Evolutionary conservation across 2,329 filamentous ascomycete species (phyloP).

Genomic region (Botrytis pseudocinerea): DNA sequence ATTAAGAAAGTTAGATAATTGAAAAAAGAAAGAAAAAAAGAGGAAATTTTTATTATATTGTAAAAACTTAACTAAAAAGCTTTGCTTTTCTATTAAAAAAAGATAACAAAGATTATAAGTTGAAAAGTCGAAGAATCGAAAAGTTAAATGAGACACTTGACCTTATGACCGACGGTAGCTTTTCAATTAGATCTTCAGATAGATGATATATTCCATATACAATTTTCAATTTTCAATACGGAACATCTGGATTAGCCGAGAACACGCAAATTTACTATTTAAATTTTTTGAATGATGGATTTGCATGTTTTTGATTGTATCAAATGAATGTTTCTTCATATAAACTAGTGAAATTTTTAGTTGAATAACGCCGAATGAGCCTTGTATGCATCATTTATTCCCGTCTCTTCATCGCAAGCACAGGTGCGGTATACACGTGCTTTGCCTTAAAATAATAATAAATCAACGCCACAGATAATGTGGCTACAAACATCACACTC

Average conservation of each 20-base stretch:
- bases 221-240: not conserved
- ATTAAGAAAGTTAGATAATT: no score
- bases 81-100: no score
- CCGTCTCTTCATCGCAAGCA: slow-evolving; percentile 7
- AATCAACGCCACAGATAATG: slow-evolving; percentile 23
- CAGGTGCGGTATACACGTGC: slow-evolving; percentile 35
- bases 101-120: no score
- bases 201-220: not conserved
- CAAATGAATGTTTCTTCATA: not conserved
- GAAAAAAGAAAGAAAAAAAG: no score
- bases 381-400: not conserved
- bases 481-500: slow-evolving; percentile 25
- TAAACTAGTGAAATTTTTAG: not conserved
- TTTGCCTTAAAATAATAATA: slow-evolving; percentile 29
- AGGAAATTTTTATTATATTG: no score
- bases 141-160: no score
- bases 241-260: not conserved
- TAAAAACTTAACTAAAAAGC: no score
- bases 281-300: not conserved
- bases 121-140: no score
- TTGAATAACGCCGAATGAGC: not conserved
- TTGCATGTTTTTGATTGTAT: not conserved
- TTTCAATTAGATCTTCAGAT: not conserved
- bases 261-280: not conserved
- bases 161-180: not conserved